Evolutionary conservation across 2,329 filamentous ascomycete genomes (phyloP).

Genomic region (Shiraia bambusicola): DNA sequence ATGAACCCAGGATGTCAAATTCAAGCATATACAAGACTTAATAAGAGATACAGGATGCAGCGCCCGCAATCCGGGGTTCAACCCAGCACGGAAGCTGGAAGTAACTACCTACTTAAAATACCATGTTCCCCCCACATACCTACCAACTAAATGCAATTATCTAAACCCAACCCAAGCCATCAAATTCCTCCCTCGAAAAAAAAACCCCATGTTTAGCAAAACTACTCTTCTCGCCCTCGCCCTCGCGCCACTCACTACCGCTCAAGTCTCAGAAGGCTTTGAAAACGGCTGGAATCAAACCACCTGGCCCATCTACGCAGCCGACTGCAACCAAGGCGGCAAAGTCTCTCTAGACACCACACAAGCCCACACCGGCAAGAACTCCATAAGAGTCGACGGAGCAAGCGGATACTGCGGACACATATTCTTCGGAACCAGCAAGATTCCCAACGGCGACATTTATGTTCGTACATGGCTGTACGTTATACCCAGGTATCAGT

Average conservation of each 20-base stretch:
- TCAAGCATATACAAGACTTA: slow-evolving; percentile 1
- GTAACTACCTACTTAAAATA: too few relatives aligned
- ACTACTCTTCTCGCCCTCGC: slow-evolving; percentile 49
- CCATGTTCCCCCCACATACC: too few relatives aligned
- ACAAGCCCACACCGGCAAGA: slow-evolving; percentile 59
- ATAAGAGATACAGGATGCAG: too few relatives aligned
- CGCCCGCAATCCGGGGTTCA: too few relatives aligned
- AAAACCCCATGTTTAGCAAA: slow-evolving; percentile 53
- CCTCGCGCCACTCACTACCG: slow-evolving; percentile 52
- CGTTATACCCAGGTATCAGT: slow-evolving; percentile 25
- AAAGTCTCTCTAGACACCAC: slow-evolving; percentile 59
- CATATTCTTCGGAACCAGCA: slow-evolving; percentile 62
- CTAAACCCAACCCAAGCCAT: too few relatives aligned
- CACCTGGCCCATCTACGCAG: slow-evolving; percentile 60
- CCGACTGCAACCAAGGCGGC: slow-evolving; percentile 62
- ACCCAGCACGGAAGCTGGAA: too few relatives aligned
- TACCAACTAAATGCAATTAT: too few relatives aligned
- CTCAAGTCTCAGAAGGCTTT: slow-evolving; percentile 59
- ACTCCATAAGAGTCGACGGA: slow-evolving; percentile 73
- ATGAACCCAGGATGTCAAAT: slow-evolving; percentile 1
- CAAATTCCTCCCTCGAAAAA: too few relatives aligned
- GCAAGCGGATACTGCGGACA: slow-evolving; percentile 59
- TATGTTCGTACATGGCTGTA: slow-evolving; percentile 60
- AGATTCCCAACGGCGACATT: slow-evolving; percentile 58
- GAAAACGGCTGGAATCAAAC: slow-evolving; percentile 60